Evolutionary conservation across 148 eudicot genomes (phyloP).

Genomic region (Gaultheria prostrata): DNA sequence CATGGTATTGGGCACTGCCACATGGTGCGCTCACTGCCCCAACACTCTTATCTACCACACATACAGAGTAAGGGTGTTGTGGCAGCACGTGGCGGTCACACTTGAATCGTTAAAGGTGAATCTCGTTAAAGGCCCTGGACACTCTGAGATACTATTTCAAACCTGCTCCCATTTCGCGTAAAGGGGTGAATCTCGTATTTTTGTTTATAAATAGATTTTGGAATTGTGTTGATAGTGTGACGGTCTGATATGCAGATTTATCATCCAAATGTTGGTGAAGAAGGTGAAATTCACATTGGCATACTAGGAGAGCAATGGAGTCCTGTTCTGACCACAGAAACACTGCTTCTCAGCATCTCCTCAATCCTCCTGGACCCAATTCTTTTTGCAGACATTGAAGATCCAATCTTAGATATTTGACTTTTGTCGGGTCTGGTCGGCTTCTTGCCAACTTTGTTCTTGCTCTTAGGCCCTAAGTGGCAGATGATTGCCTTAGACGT

Average conservation of each 20-base stretch:
- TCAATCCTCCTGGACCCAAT: background rate
- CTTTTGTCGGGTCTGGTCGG: background rate
- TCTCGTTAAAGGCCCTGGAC: too few species aligned
- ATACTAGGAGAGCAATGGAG: conserved; percentile 13
- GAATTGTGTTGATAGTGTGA: background rate
- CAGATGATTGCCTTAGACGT: background rate
- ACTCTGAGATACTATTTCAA: too few species aligned
- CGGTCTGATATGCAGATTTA: conserved; percentile 14
- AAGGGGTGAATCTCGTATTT: background rate
- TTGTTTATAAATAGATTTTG: background rate
- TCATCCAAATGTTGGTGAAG: conserved; percentile 7
- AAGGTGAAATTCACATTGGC: background rate
- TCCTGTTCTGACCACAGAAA: background rate
- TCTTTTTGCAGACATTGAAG: background rate
- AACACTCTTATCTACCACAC: too few species aligned
- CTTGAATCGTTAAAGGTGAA: too few species aligned
- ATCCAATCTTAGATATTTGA: background rate
- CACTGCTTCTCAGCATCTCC: background rate
- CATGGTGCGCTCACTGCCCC: too few species aligned
- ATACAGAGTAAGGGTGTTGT: too few species aligned
- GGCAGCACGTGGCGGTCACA: too few species aligned
- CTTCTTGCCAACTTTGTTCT: background rate
- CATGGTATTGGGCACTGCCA: too few species aligned
- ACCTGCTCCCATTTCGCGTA: too few species aligned
- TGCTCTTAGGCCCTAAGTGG: background rate